Evolutionary conservation across 768 basidiomycete genomes (phyloP).

Genomic region (Gloeostereum incarnatum): DNA sequence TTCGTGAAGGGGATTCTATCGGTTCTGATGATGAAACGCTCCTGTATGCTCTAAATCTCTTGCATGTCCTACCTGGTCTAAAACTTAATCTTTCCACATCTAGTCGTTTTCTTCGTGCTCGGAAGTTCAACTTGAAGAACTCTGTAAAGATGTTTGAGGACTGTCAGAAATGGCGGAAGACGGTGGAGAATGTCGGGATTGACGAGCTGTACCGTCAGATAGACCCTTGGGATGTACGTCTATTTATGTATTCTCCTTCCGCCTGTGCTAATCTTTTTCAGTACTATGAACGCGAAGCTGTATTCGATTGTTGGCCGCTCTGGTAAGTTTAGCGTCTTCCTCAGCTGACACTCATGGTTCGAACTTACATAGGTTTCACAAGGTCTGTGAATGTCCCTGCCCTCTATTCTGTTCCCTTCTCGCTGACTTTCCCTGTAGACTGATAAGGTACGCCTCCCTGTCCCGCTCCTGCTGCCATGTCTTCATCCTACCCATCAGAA

Average conservation of each 20-base stretch:
- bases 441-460: conserved; percentile 46
- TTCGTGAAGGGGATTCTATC: conserved; percentile 52
- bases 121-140: conserved; percentile 49
- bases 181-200: conserved; percentile 54
- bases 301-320: conserved; percentile 73
- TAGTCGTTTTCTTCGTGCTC: conserved; percentile 73
- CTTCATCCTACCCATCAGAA: conserved; percentile 24
- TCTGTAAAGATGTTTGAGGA: conserved; percentile 58
- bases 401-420: neutral
- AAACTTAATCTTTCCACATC: conserved; percentile 3
- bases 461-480: neutral
- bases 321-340: conserved; percentile 19
- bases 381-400: conserved; percentile 27
- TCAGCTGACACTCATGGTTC: neutral
- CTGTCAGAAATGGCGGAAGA: conserved; percentile 61
- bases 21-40: conserved; percentile 54
- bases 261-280: conserved; percentile 14
- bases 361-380: conserved; percentile 38
- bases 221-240: conserved; percentile 64
- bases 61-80: neutral
- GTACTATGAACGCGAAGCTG: conserved; percentile 62
- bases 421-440: conserved; percentile 28
- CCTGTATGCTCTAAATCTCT: conserved; percentile 28
- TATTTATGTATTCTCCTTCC: neutral
- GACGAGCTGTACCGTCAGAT: conserved; percentile 52